Percentiles rank a stretch among this genome's conserved stretches.
phyloP scores from a whole-genome alignment of 2,329 filamentous ascomycete species.

The Xylaria sp. region DNA sequence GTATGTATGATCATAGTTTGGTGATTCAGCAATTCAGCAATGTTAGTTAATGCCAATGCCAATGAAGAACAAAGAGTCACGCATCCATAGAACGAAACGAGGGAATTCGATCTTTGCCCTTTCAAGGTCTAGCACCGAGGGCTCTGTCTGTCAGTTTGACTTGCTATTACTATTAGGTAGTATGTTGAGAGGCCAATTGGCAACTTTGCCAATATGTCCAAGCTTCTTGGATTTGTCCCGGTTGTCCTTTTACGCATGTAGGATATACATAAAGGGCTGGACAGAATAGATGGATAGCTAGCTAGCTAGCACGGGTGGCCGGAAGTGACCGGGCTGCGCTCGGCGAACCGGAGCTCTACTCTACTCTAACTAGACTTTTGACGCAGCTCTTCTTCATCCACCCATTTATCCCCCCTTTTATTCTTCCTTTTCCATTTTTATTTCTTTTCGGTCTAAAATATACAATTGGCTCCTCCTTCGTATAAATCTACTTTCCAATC shows the following conservation, averaged over 20 bases:
- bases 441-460: not conserved
- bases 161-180: not conserved
- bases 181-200: not conserved
- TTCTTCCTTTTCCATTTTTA: not conserved
- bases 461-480: not conserved
- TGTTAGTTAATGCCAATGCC: not conserved
- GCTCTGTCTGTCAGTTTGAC: not conserved
- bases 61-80: not conserved
- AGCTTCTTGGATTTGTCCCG: slow-evolving; percentile 6
- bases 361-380: too few relatives aligned
- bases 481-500: too few relatives aligned
- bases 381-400: too few relatives aligned
- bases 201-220: not conserved
- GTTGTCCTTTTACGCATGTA: not conserved
- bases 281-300: not conserved
- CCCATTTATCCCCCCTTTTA: not conserved
- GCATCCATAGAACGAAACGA: not conserved
- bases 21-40: too few relatives aligned
- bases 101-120: not conserved
- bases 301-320: slow-evolving; percentile 21
- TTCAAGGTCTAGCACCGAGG: slow-evolving; percentile 3
- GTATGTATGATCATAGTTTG: not conserved
- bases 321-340: slow-evolving; percentile 31
- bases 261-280: not conserved
- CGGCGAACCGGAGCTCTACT: slow-evolving; percentile 34